Conservation (phyloP, 371 early-diverging fungal species). For the Capniomyces stellatus region DNA sequence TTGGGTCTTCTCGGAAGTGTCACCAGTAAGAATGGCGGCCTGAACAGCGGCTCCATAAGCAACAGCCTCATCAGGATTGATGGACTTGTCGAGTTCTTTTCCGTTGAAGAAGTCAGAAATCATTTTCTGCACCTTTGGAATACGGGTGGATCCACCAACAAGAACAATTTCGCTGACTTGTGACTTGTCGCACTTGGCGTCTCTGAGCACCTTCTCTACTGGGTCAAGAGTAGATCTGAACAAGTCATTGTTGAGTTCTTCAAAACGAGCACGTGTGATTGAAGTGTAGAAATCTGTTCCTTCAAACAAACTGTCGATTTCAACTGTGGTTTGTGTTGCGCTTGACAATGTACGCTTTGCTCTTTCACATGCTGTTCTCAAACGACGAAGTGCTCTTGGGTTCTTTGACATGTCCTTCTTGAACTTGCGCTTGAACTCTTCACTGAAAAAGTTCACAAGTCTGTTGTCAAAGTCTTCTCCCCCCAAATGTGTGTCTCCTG, state of each 20-base stretch:
- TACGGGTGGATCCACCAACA: conserved; percentile 99
- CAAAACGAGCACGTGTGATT: conserved; percentile 93
- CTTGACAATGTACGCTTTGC: conserved; percentile 88
- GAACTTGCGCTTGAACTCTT: conserved; percentile 80
- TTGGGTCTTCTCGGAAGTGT: conserved; percentile 78
- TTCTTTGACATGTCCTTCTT: conserved; percentile 79
- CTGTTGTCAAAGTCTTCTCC: conserved; percentile 97
- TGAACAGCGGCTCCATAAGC: conserved; percentile 98
- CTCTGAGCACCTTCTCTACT: conserved; percentile 87
- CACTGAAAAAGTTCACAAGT: conserved; percentile 71
- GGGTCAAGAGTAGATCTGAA: conserved; percentile 90
- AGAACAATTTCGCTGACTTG: conserved; percentile 91
- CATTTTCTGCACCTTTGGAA: conserved; percentile 98
- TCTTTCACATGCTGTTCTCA: conserved; percentile 89
- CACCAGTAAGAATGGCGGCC: conserved; percentile 83
- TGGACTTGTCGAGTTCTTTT: conserved; percentile 90
- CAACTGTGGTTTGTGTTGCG: conserved; percentile 70
- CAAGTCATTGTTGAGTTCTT: conserved; percentile 86
- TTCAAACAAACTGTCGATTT: conserved; percentile 86
- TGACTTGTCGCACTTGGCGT: conserved; percentile 85
- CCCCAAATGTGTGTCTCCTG: conserved; percentile 96
- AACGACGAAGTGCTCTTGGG: conserved; percentile 81
- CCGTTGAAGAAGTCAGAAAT: conserved; percentile 95
- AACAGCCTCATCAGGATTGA: conserved; percentile 98
- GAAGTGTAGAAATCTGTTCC: conserved; percentile 86